phyloP scores from a whole-genome alignment of 257 asterid genomes.

The Solanum raphanifolium region DNA sequence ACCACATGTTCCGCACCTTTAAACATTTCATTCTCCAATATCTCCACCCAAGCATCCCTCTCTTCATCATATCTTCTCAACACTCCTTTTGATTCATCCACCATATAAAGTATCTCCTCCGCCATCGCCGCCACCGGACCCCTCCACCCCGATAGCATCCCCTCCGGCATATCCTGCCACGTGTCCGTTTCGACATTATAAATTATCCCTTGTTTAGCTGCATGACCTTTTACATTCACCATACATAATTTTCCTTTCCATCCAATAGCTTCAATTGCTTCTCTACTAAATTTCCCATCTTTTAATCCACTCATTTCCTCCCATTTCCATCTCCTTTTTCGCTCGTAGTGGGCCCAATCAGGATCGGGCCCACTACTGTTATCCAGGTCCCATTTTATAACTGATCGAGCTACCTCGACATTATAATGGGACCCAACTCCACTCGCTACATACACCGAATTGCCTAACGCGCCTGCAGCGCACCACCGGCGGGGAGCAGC shows the following conservation, averaged over 20 bases:
- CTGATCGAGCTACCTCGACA: conserved; percentile 47
- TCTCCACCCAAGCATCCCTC: conserved; percentile 43
- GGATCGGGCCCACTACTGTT: not conserved
- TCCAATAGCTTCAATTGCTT: conserved; percentile 71
- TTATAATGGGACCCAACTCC: conserved; percentile 67
- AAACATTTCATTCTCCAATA: conserved; percentile 24
- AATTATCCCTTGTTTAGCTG: conserved; percentile 41
- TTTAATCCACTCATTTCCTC: conserved; percentile 36
- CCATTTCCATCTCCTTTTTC: conserved; percentile 30
- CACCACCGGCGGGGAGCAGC: conserved; percentile 76
- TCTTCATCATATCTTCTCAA: conserved; percentile 37
- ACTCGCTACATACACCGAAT: conserved; percentile 55
- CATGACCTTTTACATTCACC: conserved; percentile 66
- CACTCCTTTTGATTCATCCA: conserved; percentile 55
- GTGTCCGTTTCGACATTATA: conserved; percentile 26
- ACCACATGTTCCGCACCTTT: conserved; percentile 50
- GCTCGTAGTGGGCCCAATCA: not conserved
- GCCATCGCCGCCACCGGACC: conserved; percentile 73
- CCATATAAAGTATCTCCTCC: conserved; percentile 52
- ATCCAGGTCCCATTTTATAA: conserved; percentile 52
- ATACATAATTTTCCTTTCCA: conserved; percentile 78
- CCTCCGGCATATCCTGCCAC: conserved; percentile 53
- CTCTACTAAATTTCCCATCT: conserved; percentile 72
- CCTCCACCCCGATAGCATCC: conserved; percentile 52
- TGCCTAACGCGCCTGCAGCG: conserved; percentile 39